Conservation (phyloP, 805 yeast species). For the Phaffomyces thermotolerans region DNA sequence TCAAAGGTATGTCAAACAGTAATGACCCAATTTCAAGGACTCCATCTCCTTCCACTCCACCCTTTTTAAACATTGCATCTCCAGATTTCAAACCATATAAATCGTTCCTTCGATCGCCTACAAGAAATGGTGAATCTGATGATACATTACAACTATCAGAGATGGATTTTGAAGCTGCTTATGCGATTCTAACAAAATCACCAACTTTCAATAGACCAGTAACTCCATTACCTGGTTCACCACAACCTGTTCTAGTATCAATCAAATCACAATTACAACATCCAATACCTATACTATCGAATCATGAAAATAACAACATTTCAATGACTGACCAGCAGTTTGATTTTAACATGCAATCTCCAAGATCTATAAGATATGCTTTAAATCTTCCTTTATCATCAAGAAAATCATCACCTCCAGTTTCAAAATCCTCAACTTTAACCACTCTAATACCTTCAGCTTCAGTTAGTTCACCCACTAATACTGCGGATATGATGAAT, state of each 20-base stretch:
- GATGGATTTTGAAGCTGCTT: slow-evolving; percentile 25
- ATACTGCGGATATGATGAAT: slow-evolving; percentile 1
- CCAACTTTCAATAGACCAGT: slow-evolving; percentile 11
- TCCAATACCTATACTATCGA: not conserved
- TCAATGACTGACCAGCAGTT: not conserved
- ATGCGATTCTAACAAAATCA: slow-evolving; percentile 21
- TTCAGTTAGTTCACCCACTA: not conserved
- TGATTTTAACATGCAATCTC: not conserved
- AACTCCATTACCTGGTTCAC: slow-evolving; percentile 1
- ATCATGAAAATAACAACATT: not conserved
- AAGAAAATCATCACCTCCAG: not conserved
- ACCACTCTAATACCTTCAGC: not conserved
- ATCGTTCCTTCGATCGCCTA: slow-evolving; percentile 2
- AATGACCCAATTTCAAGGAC: not conserved
- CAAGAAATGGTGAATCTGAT: not conserved
- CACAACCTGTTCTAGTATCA: slow-evolving; percentile 1
- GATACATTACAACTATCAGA: slow-evolving; percentile 11
- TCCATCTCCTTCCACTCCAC: slow-evolving; percentile 12
- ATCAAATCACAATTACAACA: not conserved
- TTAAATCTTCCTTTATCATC: not conserved
- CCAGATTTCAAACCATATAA: slow-evolving; percentile 10
- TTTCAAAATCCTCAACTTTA: not conserved
- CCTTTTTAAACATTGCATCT: slow-evolving; percentile 7
- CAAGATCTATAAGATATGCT: not conserved
- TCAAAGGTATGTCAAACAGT: no score